These are phyloP conservation scores for Leptomonas seymouri DNA, from an alignment of 208 protist genomes.

Conservation along the genomic window DNA sequence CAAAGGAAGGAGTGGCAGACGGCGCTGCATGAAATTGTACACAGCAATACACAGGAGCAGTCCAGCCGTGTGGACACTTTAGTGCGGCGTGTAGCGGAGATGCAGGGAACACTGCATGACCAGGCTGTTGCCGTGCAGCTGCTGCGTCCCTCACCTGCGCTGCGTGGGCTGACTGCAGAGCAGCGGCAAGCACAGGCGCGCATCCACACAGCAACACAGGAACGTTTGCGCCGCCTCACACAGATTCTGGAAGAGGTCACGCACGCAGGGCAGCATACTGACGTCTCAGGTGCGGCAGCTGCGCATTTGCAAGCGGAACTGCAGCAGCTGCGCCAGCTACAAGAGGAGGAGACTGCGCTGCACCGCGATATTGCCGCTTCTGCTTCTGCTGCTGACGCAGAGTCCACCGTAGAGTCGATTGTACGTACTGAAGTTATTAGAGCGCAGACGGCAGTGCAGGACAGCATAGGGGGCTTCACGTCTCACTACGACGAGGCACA, in stretches of 20 bases:
- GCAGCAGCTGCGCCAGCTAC: constrained; percentile 10
- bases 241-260: constrained; percentile 8
- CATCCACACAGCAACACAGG: constrained; percentile 19
- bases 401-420: constrained; percentile 22
- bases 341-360: constrained; percentile 25
- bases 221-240: constrained; percentile 18
- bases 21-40: constrained; percentile 10
- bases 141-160: constrained; percentile 15
- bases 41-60: constrained; percentile 5
- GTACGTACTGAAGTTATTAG: constrained; percentile 19
- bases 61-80: constrained; percentile 18
- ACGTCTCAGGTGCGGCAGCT: background rate
- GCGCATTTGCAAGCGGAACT: constrained; percentile 18
- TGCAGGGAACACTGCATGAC: constrained; percentile 25
- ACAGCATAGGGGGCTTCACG: constrained; percentile 1
- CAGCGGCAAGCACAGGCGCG: constrained; percentile 21
- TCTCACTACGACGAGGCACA: constrained; percentile 4
- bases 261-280: background rate
- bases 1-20: constrained; percentile 17
- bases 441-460: constrained; percentile 16
- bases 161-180: constrained; percentile 19
- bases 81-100: constrained; percentile 12
- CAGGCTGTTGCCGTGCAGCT: constrained; percentile 29
- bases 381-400: constrained; percentile 1
- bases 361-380: constrained; percentile 9